Evolutionary conservation across 805 yeast genomes (phyloP), one percentile per base, ranked within the genome.

Genomic region (Pachysolen tannophilus): DNA sequence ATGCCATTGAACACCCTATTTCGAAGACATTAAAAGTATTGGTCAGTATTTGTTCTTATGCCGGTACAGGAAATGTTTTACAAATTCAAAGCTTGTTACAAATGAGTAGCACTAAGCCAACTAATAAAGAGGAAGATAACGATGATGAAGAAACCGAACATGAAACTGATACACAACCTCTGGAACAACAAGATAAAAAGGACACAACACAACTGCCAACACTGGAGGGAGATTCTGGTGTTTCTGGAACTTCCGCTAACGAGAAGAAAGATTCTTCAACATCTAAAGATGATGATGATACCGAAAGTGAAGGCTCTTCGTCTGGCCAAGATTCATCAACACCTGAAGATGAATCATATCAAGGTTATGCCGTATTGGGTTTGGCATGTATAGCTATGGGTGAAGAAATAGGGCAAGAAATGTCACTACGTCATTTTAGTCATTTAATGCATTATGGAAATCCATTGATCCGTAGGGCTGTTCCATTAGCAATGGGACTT

Each of bases 391-490:
- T 94, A 49, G 92, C 96, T 10, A 80, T 92, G 82, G 99, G 99
- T 43, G 99, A 92, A 60, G 95, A 85, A 45, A 84, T 92, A 55
- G 98, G 99, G 23, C 94, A 84, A 59, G 96, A 90, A 48, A 92
- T 92, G 98, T 81, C 90, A 8, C 64, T 90, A 53, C 88, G 98
- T 56, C 98, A 92, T 60, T 90, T 90, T 57, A 88, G 95, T 31
- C 98, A 92, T 60, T 69, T 92, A 58, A 86, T 92, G 94, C 98
- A 92, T 57, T 92, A 92, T 55, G 98, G 99, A 40, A 88, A 85
- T 49, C 78, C 92, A 16, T 72, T 84, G 41, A 84, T 92, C 41
- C 81, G 88, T 50, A 76, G 95, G 49, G 88, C 96, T 14, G 97
- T 92, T 30, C 99, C 99, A 23, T 70, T 92, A 46, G 97, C 98